A percentile compares a stretch with the other conserved stretches of the same genome.
phyloP scores from a whole-genome alignment of 768 basidiomycete genomes.

The Cystobasidium ongulense region DNA sequence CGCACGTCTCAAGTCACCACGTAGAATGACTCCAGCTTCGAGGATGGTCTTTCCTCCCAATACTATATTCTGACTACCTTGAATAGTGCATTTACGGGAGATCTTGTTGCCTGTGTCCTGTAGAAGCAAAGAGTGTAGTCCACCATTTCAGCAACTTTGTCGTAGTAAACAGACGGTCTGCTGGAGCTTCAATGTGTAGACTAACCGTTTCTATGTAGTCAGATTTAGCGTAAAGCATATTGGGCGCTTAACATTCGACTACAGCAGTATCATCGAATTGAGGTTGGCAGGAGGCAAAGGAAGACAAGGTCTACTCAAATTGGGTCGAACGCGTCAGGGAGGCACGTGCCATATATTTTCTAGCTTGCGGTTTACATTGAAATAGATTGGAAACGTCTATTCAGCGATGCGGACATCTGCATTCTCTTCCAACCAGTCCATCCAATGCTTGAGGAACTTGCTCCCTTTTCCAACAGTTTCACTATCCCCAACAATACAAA shows the following conservation, averaged over 20 bases:
- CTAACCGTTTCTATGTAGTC: neutral
- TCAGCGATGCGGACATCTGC: conserved; percentile 63
- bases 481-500: conserved; percentile 73
- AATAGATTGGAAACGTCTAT: neutral
- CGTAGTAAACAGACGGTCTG: neutral
- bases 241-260: neutral
- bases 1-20: conserved; percentile 82
- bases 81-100: neutral
- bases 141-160: no score
- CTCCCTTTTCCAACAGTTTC: conserved; percentile 80
- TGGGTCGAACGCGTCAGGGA: no score
- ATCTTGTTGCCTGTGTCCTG: conserved; percentile 20
- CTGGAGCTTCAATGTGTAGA: neutral
- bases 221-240: neutral
- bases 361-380: no score
- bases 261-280: no score
- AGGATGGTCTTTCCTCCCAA: conserved; percentile 84
- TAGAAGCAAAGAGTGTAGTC: neutral
- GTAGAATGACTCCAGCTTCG: conserved; percentile 75
- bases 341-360: no score
- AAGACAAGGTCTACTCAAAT: no score
- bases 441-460: conserved; percentile 76
- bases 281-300: no score
- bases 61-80: conserved; percentile 13
- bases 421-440: conserved; percentile 77